phyloP scores from a whole-genome alignment of 1,284 basidiomycete genomes.

The Ceratobasidium sp. region DNA sequence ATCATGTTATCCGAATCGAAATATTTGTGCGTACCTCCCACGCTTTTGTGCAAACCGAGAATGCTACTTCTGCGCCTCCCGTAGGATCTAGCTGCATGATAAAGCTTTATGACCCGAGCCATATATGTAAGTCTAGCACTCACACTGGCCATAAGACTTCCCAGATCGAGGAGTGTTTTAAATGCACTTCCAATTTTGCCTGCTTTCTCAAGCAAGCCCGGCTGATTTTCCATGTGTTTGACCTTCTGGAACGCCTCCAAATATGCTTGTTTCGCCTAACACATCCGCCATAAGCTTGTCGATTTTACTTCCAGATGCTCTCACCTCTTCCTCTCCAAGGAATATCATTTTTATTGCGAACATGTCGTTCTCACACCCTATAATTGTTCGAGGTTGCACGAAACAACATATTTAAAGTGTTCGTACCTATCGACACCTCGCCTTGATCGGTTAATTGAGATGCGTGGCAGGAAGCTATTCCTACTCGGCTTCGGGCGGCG shows the following conservation, averaged over 20 bases:
- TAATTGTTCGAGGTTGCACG: too few relatives aligned
- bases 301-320: background rate
- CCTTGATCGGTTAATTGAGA: background rate
- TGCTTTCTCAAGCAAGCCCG: background rate
- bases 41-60: background rate
- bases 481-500: background rate
- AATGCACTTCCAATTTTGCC: conserved; percentile 2
- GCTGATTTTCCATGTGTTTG: background rate
- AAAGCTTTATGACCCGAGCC: background rate
- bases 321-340: background rate
- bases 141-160: background rate
- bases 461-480: background rate
- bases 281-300: background rate
- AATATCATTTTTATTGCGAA: background rate
- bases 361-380: background rate
- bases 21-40: background rate
- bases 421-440: background rate
- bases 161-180: background rate
- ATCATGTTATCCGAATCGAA: too few relatives aligned
- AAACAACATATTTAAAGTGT: background rate
- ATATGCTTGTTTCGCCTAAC: background rate
- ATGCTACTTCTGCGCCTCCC: background rate
- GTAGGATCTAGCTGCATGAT: background rate
- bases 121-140: background rate
- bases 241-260: conserved; percentile 6